Evolutionary conservation across 2,329 filamentous ascomycete species (phyloP), one percentile per base, ranked within the genome.

Genomic region (Corniculantispora saksenae): DNA sequence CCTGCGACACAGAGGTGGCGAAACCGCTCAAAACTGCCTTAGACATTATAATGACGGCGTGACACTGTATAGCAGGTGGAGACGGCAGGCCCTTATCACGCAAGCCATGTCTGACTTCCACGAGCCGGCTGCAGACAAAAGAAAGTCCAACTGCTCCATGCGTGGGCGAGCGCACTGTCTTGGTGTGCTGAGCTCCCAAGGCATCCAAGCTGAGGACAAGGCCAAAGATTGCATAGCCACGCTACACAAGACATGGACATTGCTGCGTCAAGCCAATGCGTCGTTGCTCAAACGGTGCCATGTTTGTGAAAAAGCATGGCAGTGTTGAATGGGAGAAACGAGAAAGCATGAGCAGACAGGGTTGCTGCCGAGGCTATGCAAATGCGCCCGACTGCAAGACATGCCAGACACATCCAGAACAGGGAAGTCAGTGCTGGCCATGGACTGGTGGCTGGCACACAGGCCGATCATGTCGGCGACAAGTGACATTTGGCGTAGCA

Each of bases 71-170:
- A 38, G 17, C 9, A 27, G 25, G 51, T 56, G 61, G 61, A 48
- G 40, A 56, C 40, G 27, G 27, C 27, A 54, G 60, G 35, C 23
- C 40, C 61, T 13, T 63, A 25, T 40, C 51, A 63, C 21, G 51
- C 29, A 48, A 50, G 61, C 51, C 61, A 63, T 63, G 61, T 63
- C 53, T 56, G 51, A 63, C 25, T 48, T 56, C 61, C 61, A 63
- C 61, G 61, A 56, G 51, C 61, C 50, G 51, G 61, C 51, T 40
- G n/a, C 38, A 55, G 27, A 54, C 47, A 47, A 54, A 62, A 62
- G 40, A 9, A 55, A 54, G 38, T 47, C 21, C n/a, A n/a, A 12
- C 19, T 47, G 50, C 60, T 38, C 3, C 3, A 47, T 9, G 51
- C 17, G 48, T 19, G 47, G 27, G 43, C 47, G n/a, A 47, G 17